Evolutionary conservation across 2,329 filamentous ascomycete genomes (phyloP).

Genomic region (Cladosporium sp.): DNA sequence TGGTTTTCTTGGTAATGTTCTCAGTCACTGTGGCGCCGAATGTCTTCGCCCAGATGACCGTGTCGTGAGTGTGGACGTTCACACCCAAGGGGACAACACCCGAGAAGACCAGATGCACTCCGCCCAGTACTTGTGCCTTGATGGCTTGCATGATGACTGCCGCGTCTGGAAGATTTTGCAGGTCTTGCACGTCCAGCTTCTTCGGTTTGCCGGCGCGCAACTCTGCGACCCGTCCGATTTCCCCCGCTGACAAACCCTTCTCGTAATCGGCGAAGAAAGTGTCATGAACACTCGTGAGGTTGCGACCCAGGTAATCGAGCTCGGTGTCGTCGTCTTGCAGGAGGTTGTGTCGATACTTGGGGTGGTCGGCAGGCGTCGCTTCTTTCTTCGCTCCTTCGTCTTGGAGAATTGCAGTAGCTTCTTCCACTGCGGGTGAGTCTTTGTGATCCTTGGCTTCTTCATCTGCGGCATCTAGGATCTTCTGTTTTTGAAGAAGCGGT

Average conservation of each 20-base stretch:
- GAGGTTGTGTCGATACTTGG: conserved; percentile 64
- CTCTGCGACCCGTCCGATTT: conserved; percentile 46
- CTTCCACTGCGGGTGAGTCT: conserved; percentile 44
- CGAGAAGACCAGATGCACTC: conserved; percentile 78
- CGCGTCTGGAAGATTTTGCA: conserved; percentile 73
- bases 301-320: conserved; percentile 69
- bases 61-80: conserved; percentile 69
- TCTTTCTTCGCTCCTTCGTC: conserved; percentile 19
- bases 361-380: conserved; percentile 37
- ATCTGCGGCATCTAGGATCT: conserved; percentile 82
- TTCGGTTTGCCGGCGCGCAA: conserved; percentile 45
- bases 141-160: conserved; percentile 78
- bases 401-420: conserved; percentile 35
- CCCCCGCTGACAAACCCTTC: conserved; percentile 39
- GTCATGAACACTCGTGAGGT: conserved; percentile 70
- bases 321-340: conserved; percentile 86
- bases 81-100: conserved; percentile 82
- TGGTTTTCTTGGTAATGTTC: conserved; percentile 52
- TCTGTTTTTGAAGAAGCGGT: conserved; percentile 86
- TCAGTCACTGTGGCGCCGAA: conserved; percentile 72
- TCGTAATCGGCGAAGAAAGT: conserved; percentile 85
- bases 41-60: conserved; percentile 77
- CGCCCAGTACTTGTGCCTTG: conserved; percentile 71
- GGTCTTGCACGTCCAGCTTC: conserved; percentile 43
- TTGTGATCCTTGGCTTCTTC: conserved; percentile 50